These are phyloP conservation scores for Hemisphaericaspora xylofermentans DNA, from an alignment of 1,139 yeast species.

Conservation along the genomic window DNA sequence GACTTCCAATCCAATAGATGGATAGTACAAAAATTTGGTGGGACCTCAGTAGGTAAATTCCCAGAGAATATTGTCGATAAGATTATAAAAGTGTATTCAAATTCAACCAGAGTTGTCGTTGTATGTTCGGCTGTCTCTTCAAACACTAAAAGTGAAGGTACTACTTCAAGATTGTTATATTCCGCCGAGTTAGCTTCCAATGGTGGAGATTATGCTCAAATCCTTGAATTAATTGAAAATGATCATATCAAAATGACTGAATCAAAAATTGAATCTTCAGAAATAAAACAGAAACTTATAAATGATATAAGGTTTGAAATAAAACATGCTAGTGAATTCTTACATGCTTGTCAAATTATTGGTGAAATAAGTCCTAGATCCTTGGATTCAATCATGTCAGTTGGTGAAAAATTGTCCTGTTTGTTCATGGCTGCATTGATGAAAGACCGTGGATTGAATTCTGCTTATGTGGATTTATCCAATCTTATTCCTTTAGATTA, in stretches of 20 bases:
- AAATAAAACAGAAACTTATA: constrained; percentile 49
- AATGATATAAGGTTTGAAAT: constrained; percentile 64
- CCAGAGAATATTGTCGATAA: constrained; percentile 81
- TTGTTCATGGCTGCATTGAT: constrained; percentile 81
- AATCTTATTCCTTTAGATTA: constrained; percentile 63
- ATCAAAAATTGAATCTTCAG: constrained; percentile 43
- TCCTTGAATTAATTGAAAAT: constrained; percentile 62
- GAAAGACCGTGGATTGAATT: constrained; percentile 74
- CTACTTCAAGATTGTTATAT: constrained; percentile 77
- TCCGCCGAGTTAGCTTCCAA: constrained; percentile 79
- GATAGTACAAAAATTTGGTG: constrained; percentile 95
- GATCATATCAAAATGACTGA: constrained; percentile 83
- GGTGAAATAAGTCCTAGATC: constrained; percentile 92
- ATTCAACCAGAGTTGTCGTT: constrained; percentile 76
- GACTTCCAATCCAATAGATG: constrained; percentile 53
- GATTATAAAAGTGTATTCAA: constrained; percentile 66
- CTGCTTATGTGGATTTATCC: constrained; percentile 78
- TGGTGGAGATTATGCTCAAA: constrained; percentile 49
- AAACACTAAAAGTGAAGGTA: constrained; percentile 88
- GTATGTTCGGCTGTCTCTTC: constrained; percentile 96
- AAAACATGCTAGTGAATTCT: constrained; percentile 61
- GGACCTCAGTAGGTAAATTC: constrained; percentile 96
- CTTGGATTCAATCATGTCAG: constrained; percentile 83
- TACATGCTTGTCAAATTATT: constrained; percentile 84
- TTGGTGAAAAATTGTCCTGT: constrained; percentile 92